A percentile compares a stretch with the other conserved stretches of the same genome.
These are phyloP conservation scores for Phytophthora chlamydospora DNA, from an alignment of 352 stramenopile species.

Conservation along the genomic window DNA sequence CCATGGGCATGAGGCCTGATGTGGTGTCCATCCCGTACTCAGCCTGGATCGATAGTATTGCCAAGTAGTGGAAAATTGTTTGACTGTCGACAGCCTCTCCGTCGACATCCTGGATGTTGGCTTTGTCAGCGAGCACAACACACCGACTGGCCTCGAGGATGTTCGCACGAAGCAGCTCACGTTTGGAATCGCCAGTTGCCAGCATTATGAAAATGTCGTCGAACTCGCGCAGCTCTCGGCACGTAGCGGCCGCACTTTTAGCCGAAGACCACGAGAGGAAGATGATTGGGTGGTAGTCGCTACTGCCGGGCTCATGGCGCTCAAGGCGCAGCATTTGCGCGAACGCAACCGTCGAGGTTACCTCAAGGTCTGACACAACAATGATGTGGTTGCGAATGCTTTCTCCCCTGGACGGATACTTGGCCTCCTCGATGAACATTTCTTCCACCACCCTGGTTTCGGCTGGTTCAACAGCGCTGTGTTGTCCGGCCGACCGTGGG, in stretches of 20 bases:
- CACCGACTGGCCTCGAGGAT: slow-evolving; percentile 60
- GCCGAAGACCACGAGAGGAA: slow-evolving; percentile 67
- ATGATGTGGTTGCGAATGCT: slow-evolving; percentile 62
- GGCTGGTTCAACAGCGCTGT: slow-evolving; percentile 3
- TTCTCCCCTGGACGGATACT: slow-evolving; percentile 23
- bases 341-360: slow-evolving; percentile 52
- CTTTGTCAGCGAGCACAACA: slow-evolving; percentile 66
- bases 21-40: slow-evolving; percentile 53
- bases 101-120: slow-evolving; percentile 58
- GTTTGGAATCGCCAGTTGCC: slow-evolving; percentile 55
- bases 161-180: slow-evolving; percentile 58
- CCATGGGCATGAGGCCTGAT: slow-evolving; percentile 56
- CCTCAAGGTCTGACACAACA: slow-evolving; percentile 61
- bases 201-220: slow-evolving; percentile 68
- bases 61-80: slow-evolving; percentile 75
- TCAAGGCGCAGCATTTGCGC: slow-evolving; percentile 55
- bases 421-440: slow-evolving; percentile 48
- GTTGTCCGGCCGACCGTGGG: neutral
- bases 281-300: slow-evolving; percentile 58
- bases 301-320: slow-evolving; percentile 37
- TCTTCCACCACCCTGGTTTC: slow-evolving; percentile 22
- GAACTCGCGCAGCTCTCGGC: slow-evolving; percentile 44
- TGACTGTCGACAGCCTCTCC: slow-evolving; percentile 62
- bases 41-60: slow-evolving; percentile 63
- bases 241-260: slow-evolving; percentile 25